Conservation (phyloP, 148 eudicot genomes). For the Chenopodium quinoa region DNA sequence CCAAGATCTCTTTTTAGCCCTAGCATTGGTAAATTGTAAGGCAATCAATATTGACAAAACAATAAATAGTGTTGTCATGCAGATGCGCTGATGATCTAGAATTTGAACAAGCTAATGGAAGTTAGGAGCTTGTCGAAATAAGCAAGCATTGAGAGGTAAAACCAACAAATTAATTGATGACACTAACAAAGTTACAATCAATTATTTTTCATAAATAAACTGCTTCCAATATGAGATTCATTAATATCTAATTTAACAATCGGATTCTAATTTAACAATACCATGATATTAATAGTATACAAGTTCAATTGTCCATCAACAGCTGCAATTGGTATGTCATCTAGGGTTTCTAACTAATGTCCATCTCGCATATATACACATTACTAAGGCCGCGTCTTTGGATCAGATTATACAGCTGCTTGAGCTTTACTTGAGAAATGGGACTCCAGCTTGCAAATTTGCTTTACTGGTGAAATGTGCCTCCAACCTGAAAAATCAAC, state of each 20-base stretch:
- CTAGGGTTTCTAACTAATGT: neutral
- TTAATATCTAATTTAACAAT: neutral
- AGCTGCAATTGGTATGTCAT: neutral
- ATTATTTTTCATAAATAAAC: neutral
- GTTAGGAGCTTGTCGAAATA: neutral
- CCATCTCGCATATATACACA: constrained; percentile 4
- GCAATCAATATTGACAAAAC: too few relatives aligned
- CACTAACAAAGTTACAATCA: too few relatives aligned
- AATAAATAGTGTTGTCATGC: too few relatives aligned
- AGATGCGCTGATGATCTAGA: too few relatives aligned
- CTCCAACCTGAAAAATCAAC: constrained; percentile 26
- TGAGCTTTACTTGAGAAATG: constrained; percentile 60
- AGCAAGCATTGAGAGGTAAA: neutral
- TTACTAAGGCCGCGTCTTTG: constrained; percentile 36
- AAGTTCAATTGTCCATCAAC: neutral
- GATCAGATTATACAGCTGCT: constrained; percentile 48
- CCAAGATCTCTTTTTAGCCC: too few relatives aligned
- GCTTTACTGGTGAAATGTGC: constrained; percentile 31
- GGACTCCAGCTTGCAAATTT: constrained; percentile 59
- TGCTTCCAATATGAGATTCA: neutral
- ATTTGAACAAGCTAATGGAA: neutral
- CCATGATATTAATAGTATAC: neutral
- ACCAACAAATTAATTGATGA: neutral
- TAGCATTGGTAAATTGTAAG: too few relatives aligned
- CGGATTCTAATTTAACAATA: neutral